These are phyloP conservation scores for Pseudogymnoascus sp. DNA, from an alignment of 2,329 filamentous ascomycete species.

Conservation along the genomic window DNA sequence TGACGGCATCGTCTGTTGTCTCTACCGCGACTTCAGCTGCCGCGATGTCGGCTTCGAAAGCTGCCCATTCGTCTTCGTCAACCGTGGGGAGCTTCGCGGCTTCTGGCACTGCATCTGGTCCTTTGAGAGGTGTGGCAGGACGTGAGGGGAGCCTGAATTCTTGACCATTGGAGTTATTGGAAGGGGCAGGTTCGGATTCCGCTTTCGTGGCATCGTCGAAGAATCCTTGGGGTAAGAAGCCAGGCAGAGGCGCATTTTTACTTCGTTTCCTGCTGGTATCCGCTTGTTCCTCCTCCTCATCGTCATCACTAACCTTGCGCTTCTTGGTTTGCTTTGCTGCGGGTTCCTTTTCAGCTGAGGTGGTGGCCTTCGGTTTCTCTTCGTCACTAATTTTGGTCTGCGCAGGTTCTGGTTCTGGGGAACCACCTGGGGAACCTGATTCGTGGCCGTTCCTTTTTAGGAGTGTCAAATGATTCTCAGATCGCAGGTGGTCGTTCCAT, in stretches of 20 bases:
- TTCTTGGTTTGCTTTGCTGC: constrained; percentile 37
- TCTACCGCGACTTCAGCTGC: constrained; percentile 33
- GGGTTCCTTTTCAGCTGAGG: not conserved
- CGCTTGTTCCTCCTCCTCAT: constrained; percentile 33
- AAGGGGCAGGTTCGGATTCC: constrained; percentile 36
- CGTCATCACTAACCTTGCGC: constrained; percentile 39
- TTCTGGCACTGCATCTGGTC: constrained; percentile 37
- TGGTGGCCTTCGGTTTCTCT: not conserved
- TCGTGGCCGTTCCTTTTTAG: constrained; percentile 27
- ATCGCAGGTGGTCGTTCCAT: constrained; percentile 58
- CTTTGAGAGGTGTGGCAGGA: constrained; percentile 50
- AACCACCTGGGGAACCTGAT: constrained; percentile 15
- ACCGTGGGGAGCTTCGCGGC: constrained; percentile 34
- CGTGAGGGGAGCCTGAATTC: constrained; percentile 59
- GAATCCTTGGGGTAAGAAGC: constrained; percentile 32
- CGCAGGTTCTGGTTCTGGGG: constrained; percentile 2
- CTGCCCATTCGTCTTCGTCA: constrained; percentile 78
- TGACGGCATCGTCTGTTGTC: constrained; percentile 46
- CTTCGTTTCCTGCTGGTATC: constrained; percentile 40
- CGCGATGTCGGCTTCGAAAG: constrained; percentile 78
- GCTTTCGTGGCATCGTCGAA: constrained; percentile 27
- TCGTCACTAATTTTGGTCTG: not conserved
- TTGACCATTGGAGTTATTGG: constrained; percentile 36
- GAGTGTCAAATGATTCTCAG: constrained; percentile 39
- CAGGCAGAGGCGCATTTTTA: constrained; percentile 28